Evolutionary conservation across 2,329 filamentous ascomycete species (phyloP), one percentile per base, ranked within the genome.

Genomic region (Sporothrix inflata): DNA sequence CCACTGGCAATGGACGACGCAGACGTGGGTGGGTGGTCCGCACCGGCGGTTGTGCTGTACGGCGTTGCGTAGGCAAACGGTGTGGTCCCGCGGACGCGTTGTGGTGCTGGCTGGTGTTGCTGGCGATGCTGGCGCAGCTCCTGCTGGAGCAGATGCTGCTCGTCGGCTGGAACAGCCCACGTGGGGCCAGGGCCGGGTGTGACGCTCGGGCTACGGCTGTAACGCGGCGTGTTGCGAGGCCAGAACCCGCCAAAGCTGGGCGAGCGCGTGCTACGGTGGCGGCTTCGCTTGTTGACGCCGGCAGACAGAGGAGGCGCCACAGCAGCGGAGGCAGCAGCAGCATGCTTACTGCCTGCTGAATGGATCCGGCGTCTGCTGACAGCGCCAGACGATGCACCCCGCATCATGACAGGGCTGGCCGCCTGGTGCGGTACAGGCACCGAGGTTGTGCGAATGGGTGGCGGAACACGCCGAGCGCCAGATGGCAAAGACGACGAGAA

Each of bases 51-150:
- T 74, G 89, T 90, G 77, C 91, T 94, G 78, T 91, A 85, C 0
- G 92, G 92, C 0, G 92, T 94, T 2, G 91, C 91, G 77, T 94
- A 94, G n/a, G 89, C 90, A 75, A 89, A 89, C 0, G 90, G 91
- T 0, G 86, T 89, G 14, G 83, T 84, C 80, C 42, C 85, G 80
- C 70, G 79, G 77, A 76, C 79, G 75, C 79, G 79, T 60, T 83
- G 81, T 6, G 78, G 40, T 9, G 24, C 24, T 7, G 38, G 49
- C 57, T 49, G 57, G 78, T 4, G 80, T 71, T 24, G 65, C 73
- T 55, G 63, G 0, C 12, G 63, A n/a, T 68, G 53, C 12, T 47
- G 42, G 8, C n/a, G 45, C 19, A 40, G 16, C 11, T 63, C 45
- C 12, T 72, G 4, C 77, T 78, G 42, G 81, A 77, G 4, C 81